Base-by-base conservation (phyloP, 1,139 yeast species). In the Blastobotrys illinoisensis region DNA sequence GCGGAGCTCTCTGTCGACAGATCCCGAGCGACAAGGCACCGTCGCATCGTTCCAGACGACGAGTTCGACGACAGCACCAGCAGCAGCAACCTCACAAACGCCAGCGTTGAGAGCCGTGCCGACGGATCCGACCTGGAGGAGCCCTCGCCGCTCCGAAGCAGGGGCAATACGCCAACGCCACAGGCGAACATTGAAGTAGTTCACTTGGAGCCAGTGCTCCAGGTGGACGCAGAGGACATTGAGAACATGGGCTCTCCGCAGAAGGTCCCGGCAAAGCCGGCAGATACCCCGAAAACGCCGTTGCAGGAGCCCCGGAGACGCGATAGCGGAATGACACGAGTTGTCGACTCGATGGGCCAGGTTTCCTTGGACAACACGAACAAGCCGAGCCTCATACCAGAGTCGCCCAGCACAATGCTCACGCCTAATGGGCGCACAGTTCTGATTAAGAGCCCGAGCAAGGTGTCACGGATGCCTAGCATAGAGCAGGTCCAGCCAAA, bases 401-500 rank as follows among this genome's bases (percentile, higher is more conserved):
- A 32, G 7, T 32, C 40, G 16, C 40, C 40, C 13, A n/a, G 40
- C 13, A 32, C 40, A 13, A 32, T 32, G 40, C 40, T 32, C 40
- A 32, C 40, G 11, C 40, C 40, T 3, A 32, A 32, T n/a, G 40
- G 40, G 40, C 7, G 40, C 5, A 32, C 40, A 3, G 16, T 32
- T 14, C 7, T 32, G 16, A 32, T 32, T 16, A 32, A 32, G 40
- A 32, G 40, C 7, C 40, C 40, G 16, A 32, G 16, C 16, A 32
- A 32, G 16, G 40, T 32, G 7, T 32, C 40, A 3, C 40, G 40
- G 3, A 32, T 32, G 40, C 40, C 40, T 3, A 32, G 40, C 40
- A 32, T 32, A 3, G 40, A 32, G 40, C 40, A 32, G 16, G 40
- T 32, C 14, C 53, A 54, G 19, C 62, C 62, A 9, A 56, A 57